Evolutionary conservation across 331 rosid genomes (phyloP), one percentile per base, ranked within the genome.

Genomic region (Dryas integrifolia): DNA sequence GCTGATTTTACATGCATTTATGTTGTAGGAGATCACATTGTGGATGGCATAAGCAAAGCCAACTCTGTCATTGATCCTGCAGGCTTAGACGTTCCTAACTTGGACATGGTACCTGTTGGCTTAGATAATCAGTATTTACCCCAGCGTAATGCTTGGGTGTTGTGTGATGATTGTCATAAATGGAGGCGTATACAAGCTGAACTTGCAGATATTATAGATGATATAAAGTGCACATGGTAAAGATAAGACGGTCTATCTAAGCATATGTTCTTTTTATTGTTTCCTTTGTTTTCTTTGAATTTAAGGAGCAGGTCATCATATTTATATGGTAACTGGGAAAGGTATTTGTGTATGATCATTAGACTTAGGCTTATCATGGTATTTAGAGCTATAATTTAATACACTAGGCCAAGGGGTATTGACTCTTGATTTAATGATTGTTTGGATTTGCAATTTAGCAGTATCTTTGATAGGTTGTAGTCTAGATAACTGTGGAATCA

Each of bases 121-220:
- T 56, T 73, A 70, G 89, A 63, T 72, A 86, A 86, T 79, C 93
- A 83, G 80, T 82, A 78, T 79, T 60, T 62, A 68, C 82, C 90
- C 47, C 86, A 84, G 2, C 82, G 66, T 66, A 88, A 86, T 77
- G 99, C 99, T 38, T 95, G 99, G 99, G 99, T 88, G 73, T 87
- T 89, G 52, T 95, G 99, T 69, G 99, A 95, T 86, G 88, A 80
- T 79, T 95, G 99, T 81, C 88, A 74, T 77, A 92, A 95, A 81
- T 95, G 99, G 99, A 88, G 99, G 73, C 99, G 90, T 46, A 95
- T 95, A 83, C 86, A 91, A 69, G 93, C 96, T 77, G 81, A 74
- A 74, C 96, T 89, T 77, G 99, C 97, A 35, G 98, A 95, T 79
- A 60, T 1, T 65, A 87, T 95, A 70, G 96, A 89, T 59, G 96